Conservation (phyloP, 495 filamentous ascomycete species). For the Aspergillus leporis region DNA sequence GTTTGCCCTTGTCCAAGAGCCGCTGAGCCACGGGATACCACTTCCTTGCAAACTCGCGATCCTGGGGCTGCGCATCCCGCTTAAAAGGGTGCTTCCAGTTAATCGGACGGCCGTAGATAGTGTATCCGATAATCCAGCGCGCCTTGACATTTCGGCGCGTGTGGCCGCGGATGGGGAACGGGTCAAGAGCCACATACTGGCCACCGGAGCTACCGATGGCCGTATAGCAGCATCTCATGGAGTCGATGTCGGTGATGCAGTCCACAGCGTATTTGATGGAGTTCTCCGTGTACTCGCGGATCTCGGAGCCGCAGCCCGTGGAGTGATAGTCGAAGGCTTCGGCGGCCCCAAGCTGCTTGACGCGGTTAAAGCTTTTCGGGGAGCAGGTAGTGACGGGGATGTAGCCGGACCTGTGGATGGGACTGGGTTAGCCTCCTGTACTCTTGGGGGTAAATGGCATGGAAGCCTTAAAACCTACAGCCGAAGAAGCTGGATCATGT, state of each 20-base stretch:
- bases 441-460: not conserved
- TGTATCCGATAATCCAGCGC: not conserved
- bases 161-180: not conserved
- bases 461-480: not conserved
- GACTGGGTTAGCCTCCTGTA: too few relatives aligned
- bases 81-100: not conserved
- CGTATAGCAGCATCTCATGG: slow-evolving; percentile 32
- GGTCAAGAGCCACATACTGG: slow-evolving; percentile 33
- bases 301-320: slow-evolving; percentile 35
- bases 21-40: not conserved
- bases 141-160: not conserved
- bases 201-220: slow-evolving; percentile 36
- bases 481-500: not conserved
- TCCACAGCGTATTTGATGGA: slow-evolving; percentile 32
- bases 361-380: slow-evolving; percentile 46
- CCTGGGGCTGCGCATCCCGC: not conserved
- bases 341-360: slow-evolving; percentile 43
- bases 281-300: slow-evolving; percentile 29
- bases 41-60: not conserved
- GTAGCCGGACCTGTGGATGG: slow-evolving; percentile 36
- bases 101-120: not conserved
- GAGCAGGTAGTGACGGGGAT: slow-evolving; percentile 51
- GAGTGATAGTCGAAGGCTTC: slow-evolving; percentile 52
- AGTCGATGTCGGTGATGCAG: slow-evolving; percentile 26
- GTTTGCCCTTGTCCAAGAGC: not conserved